These are phyloP conservation scores for Pachysandra terminalis DNA, from an alignment of 164 flowering plant species.

Conservation along the genomic window DNA sequence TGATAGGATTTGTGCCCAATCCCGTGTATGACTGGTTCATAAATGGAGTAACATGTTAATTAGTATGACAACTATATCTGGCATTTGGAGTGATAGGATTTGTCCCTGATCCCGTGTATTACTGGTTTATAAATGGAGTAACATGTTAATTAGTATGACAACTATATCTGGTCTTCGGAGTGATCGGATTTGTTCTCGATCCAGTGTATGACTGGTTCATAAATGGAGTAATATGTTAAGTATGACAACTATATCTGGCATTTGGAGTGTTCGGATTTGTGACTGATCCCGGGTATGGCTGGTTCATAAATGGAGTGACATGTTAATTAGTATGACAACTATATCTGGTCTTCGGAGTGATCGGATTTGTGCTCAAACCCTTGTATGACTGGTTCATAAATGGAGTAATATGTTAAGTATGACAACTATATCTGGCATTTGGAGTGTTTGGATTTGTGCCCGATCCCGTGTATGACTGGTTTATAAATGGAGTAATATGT, in stretches of 20 bases:
- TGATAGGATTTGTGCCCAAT: background rate
- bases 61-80: too few species aligned
- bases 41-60: background rate
- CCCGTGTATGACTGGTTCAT: background rate
- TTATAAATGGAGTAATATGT: background rate
- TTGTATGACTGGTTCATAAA: background rate
- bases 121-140: background rate
- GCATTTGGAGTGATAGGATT: too few species aligned
- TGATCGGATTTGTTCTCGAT: too few species aligned
- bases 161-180: too few species aligned
- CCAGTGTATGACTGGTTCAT: too few species aligned
- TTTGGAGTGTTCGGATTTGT: background rate
- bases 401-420: background rate
- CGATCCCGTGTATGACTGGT: background rate
- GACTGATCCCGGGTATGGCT: background rate
- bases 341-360: background rate
- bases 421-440: too few species aligned
- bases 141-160: background rate
- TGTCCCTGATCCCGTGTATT: background rate
- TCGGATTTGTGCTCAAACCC: background rate
- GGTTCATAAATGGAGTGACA: too few species aligned
- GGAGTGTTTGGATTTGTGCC: background rate
- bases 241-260: too few species aligned
- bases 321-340: too few species aligned
- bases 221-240: too few species aligned